These are phyloP conservation scores for Fusarium nematophilum DNA, from an alignment of 2,329 filamentous ascomycete genomes.

Conservation along the genomic window DNA sequence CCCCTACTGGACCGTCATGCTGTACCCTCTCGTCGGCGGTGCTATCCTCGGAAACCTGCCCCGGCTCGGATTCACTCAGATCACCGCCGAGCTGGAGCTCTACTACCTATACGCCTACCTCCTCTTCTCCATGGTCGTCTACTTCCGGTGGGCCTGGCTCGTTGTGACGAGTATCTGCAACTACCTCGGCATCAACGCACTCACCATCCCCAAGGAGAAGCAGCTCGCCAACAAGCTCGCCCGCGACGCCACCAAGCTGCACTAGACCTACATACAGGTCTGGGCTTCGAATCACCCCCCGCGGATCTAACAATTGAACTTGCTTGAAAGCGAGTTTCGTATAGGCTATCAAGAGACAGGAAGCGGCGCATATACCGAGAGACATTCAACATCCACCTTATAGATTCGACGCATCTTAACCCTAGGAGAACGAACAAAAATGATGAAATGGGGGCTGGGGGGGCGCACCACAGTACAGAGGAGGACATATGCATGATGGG, in stretches of 20 bases:
- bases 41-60: slow-evolving; percentile 87
- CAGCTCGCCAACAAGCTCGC: slow-evolving; percentile 64
- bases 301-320: background rate
- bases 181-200: slow-evolving; percentile 92
- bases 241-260: slow-evolving; percentile 51
- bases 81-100: slow-evolving; percentile 76
- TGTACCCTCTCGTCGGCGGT: slow-evolving; percentile 86
- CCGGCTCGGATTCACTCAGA: slow-evolving; percentile 73
- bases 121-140: slow-evolving; percentile 83
- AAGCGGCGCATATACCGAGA: slow-evolving; percentile 16
- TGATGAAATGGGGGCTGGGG: slow-evolving; percentile 1
- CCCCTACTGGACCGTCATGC: slow-evolving; percentile 94
- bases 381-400: slow-evolving; percentile 30
- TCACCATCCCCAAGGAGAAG: slow-evolving; percentile 81
- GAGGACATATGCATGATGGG: slow-evolving; percentile 39
- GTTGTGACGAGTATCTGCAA: slow-evolving; percentile 93
- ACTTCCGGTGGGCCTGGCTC: slow-evolving; percentile 91
- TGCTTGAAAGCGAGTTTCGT: background rate
- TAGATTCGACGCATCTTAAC: slow-evolving; percentile 28
- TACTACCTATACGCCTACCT: slow-evolving; percentile 89
- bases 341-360: background rate
- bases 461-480: slow-evolving; percentile 30
- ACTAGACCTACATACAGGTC: slow-evolving; percentile 33
- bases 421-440: slow-evolving; percentile 17
- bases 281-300: background rate